phyloP scores from a whole-genome alignment of 2,329 filamentous ascomycete species.

The Neopestalotiopsis sp. region DNA sequence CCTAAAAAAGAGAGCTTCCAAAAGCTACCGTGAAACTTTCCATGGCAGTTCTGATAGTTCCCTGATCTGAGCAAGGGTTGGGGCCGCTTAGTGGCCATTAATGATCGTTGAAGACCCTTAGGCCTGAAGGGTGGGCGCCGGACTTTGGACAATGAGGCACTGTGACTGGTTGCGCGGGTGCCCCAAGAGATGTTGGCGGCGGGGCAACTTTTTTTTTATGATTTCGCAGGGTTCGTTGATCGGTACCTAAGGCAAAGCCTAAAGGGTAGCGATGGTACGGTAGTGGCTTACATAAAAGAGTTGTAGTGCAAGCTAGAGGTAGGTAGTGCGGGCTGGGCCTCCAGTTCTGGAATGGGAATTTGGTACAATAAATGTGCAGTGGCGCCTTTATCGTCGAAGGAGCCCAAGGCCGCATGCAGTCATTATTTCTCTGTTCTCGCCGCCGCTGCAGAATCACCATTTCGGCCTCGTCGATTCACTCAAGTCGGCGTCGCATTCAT shows the following conservation, averaged over 20 bases:
- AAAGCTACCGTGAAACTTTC: background rate
- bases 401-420: slow-evolving; percentile 14
- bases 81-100: slow-evolving; percentile 1
- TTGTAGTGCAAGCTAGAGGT: background rate
- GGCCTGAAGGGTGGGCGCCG: background rate
- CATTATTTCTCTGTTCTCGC: slow-evolving; percentile 15
- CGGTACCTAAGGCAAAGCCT: background rate
- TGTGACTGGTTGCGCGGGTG: background rate
- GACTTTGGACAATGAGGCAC: background rate
- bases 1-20: background rate
- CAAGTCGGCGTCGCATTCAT: slow-evolving; percentile 17
- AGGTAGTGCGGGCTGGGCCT: background rate
- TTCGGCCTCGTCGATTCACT: slow-evolving; percentile 16
- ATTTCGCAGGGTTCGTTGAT: background rate
- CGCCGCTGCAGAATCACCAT: slow-evolving; percentile 18
- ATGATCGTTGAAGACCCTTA: slow-evolving; percentile 6
- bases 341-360: background rate
- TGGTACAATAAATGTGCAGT: background rate
- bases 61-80: slow-evolving; percentile 13
- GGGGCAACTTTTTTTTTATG: background rate
- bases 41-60: background rate
- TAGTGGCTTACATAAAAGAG: background rate
- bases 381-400: slow-evolving; percentile 13
- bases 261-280: too few species aligned
- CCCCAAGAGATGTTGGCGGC: background rate